Percentiles rank a stretch among this genome's conserved stretches.
Evolutionary conservation across 345 rosid genomes (phyloP).

Genomic region (Kernera saxatilis): DNA sequence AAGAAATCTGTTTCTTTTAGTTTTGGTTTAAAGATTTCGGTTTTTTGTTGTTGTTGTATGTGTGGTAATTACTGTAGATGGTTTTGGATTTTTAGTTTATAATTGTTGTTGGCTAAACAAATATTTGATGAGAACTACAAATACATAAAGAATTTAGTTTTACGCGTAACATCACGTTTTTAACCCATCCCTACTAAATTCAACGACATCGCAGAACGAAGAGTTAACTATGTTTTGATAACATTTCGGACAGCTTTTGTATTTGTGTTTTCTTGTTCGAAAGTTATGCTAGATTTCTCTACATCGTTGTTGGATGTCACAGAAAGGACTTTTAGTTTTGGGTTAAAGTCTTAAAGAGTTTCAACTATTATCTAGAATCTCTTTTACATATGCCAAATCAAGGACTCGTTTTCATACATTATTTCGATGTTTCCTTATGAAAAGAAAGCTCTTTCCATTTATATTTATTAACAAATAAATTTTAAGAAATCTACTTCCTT

Average conservation of each 20-base stretch:
- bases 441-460: neutral
- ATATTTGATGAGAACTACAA: too few relatives aligned
- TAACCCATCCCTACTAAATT: neutral
- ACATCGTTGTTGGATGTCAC: neutral
- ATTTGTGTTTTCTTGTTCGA: neutral
- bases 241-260: neutral
- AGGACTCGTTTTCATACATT: neutral
- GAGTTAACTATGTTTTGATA: neutral
- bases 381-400: neutral
- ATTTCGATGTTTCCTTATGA: neutral
- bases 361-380: neutral
- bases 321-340: neutral
- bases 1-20: too few relatives aligned
- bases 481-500: too few relatives aligned
- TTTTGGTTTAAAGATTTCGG: too few relatives aligned
- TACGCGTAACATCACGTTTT: neutral
- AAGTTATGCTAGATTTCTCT: neutral
- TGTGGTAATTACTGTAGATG: too few relatives aligned
- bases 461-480: neutral
- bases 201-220: neutral
- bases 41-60: too few relatives aligned
- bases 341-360: neutral
- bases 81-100: too few relatives aligned
- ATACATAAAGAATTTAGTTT: neutral
- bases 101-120: too few relatives aligned